Evolutionary conservation across 352 stramenopile species (phyloP), one percentile per base, ranked within the genome.

Genomic region (Pythium periplocum): DNA sequence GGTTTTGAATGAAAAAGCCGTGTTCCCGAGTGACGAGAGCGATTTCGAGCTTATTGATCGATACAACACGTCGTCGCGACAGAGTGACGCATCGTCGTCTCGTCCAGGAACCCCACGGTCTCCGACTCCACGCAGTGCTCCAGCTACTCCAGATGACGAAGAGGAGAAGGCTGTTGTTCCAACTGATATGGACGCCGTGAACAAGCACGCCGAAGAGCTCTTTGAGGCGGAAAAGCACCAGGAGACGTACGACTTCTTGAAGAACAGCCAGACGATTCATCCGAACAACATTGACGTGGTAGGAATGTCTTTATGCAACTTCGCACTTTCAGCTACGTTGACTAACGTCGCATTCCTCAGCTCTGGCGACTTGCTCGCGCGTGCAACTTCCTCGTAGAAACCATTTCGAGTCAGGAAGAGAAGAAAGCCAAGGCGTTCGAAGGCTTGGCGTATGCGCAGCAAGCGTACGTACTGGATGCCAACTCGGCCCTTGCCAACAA

Each of bases 351-450:
- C 17, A 26, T 26, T 26, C 17, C n/a, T 39, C 38, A 90, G 77
- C 45, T 86, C 3, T 90, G 80, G 78, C 75, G 78, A 40, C 56
- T 85, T 36, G 71, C 80, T 31, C 73, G 78, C 26, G 68, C 73
- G 8, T 84, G 73, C 59, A 83, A 86, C 53, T 82, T 78, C 40
- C 50, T 88, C 11, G 61, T 83, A 4, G 69, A 85, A n/a, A 71
- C 78, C 34, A 71, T 53, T 11, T 63, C 31, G 3, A 54, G 55
- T 32, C 30, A 35, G 7, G 74, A 76, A n/a, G 69, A 82, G 35
- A 88, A 86, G 50, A 87, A 85, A 30, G 54, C 60, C 0, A 51
- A 85, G 4, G 73, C 74, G 26, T 74, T 72, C 50, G 75, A 90
- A 64, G 80, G 80, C 0, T 59, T 85, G 2, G 53, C 54, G 38